Evolutionary conservation across 176 grass and related monocot species (phyloP), one percentile per base, ranked within the genome.

Genomic region (Cymbopogon citratus): DNA sequence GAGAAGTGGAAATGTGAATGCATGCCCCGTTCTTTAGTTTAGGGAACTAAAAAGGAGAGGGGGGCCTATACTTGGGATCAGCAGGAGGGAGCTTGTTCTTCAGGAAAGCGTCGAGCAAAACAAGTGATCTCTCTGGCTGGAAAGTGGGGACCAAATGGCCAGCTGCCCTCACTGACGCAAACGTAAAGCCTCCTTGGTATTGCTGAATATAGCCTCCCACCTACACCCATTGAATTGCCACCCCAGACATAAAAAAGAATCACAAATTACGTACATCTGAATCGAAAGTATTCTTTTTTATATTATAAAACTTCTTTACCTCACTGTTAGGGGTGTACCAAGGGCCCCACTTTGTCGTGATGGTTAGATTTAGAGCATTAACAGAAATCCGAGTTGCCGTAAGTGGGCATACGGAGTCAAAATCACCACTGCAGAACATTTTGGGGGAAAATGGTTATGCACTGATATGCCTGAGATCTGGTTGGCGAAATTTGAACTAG

Each of bases 171-270:
- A 83, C 79, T 1, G 86, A 79, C 3, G 83, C 74, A 0, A 89
- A 16, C 1, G 87, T 86, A 23, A 89, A 89, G 6, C 86, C 83
- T 76, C 79, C 81, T 33, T 88, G 25, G 80, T 89, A 92, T 18
- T 86, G 86, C 19, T 84, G 82, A 83, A 85, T 51, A 48, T 83
- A 86, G 18, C 90, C 86, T 80, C 87, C 87, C n/a, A 92, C 83
- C 90, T 91, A 35, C 26, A 31, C 40, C 21, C 33, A 57, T 34
- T 66, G 36, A 25, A 57, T 34, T 66, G 36, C 0, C 14, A 56
- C 26, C 43, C 9, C n/a, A n/a, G 4, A 19, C 63, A 28, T 26
- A 0, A 80, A n/a, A 75, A 29, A 23, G 16, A 19, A 11, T 12
- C 10, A 9, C 23, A 69, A n/a, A 38, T 43, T 3, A 5, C 2